phyloP scores from a whole-genome alignment of 805 yeast species.

The Teunomyces barrocoloradensis region DNA sequence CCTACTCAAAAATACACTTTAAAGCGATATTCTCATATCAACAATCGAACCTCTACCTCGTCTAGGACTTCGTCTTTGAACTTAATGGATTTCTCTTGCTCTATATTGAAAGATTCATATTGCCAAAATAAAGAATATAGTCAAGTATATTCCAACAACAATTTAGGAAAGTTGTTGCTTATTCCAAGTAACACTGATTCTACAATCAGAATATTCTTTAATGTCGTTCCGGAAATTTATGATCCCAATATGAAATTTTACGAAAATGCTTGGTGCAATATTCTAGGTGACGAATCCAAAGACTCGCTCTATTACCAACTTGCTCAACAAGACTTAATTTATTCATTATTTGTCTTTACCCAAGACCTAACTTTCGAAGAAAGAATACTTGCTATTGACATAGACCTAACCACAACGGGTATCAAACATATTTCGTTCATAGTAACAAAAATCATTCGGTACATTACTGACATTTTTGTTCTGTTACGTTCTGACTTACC shows the following conservation, averaged over 20 bases:
- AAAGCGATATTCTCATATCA: not conserved
- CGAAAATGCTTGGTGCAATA: conserved; percentile 49
- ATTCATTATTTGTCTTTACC: conserved; percentile 40
- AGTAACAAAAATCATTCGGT: conserved; percentile 31
- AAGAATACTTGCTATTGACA: conserved; percentile 48
- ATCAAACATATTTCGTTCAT: conserved; percentile 32
- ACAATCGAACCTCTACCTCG: not conserved
- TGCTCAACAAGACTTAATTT: conserved; percentile 29
- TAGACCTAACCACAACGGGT: conserved; percentile 50
- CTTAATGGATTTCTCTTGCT: not conserved
- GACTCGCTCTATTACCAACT: conserved; percentile 48
- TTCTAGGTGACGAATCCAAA: conserved; percentile 61
- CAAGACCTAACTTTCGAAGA: conserved; percentile 36
- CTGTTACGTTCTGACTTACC: conserved; percentile 26
- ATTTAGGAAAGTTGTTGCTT: conserved; percentile 4
- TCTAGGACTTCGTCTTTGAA: not conserved
- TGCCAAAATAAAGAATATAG: not conserved
- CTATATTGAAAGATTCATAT: not conserved
- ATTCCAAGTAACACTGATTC: conserved; percentile 3
- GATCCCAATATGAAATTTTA: conserved; percentile 17
- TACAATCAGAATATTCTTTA: conserved; percentile 46
- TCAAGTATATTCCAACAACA: not conserved
- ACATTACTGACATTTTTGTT: conserved; percentile 12
- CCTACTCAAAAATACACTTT: not conserved
- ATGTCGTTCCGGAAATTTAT: conserved; percentile 17